Evolutionary conservation across 2,329 filamentous ascomycete genomes (phyloP).

Genomic region (Fonsecaea pedrosoi): DNA sequence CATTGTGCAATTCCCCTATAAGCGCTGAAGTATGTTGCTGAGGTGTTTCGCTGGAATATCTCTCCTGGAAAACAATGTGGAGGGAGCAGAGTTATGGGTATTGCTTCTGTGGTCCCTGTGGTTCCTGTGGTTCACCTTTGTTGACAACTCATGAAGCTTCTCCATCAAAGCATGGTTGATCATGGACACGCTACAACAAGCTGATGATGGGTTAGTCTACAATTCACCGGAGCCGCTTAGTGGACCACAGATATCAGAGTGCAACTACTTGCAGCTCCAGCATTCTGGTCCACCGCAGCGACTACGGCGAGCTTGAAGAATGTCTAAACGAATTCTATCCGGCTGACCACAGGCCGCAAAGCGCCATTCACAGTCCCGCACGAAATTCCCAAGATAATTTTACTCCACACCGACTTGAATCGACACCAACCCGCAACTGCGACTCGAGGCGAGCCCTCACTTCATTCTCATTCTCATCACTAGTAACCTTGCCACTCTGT

Average conservation of each 20-base stretch:
- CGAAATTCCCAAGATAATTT: constrained; percentile 10
- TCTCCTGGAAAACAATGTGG: no score
- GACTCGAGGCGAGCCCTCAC: not conserved
- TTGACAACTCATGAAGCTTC: no score
- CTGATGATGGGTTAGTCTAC: not conserved
- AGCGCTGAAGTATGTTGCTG: no score
- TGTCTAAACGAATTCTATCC: not conserved
- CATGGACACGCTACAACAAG: no score
- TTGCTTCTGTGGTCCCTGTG: no score
- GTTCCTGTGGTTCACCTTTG: no score
- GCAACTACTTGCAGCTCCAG: not conserved
- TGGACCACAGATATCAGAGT: not conserved
- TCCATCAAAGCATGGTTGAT: no score
- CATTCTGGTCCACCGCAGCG: not conserved
- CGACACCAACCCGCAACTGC: not conserved
- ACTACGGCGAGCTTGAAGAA: not conserved
- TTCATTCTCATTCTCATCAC: not conserved
- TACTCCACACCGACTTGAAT: constrained; percentile 5
- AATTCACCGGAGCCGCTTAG: not conserved
- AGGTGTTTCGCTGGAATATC: no score
- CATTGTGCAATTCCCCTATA: no score
- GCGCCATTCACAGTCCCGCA: not conserved
- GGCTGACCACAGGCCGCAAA: not conserved
- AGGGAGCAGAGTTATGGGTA: no score
- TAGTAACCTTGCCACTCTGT: not conserved